phyloP scores from a whole-genome alignment of 805 yeast genomes.

The Barnettozyma botsteinii region DNA sequence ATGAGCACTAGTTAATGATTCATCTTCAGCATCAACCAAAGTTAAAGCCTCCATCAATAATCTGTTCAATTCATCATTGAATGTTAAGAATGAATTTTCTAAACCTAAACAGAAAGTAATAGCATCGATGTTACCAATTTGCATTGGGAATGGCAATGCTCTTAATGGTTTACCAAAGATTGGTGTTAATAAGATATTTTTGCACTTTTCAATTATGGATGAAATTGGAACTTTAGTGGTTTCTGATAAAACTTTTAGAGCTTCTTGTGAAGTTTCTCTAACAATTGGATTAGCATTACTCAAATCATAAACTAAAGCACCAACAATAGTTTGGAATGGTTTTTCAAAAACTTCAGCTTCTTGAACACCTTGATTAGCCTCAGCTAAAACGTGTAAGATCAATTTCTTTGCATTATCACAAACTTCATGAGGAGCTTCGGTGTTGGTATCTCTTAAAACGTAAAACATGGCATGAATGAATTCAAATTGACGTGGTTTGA shows the following conservation, averaged over 20 bases:
- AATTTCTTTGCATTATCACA: slow-evolving; percentile 64
- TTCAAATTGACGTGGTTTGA: slow-evolving; percentile 74
- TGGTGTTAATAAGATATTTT: slow-evolving; percentile 78
- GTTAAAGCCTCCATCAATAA: slow-evolving; percentile 87
- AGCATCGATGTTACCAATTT: slow-evolving; percentile 96
- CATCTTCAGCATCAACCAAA: slow-evolving; percentile 96
- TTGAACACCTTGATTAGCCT: slow-evolving; percentile 58
- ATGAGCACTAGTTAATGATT: slow-evolving; percentile 83
- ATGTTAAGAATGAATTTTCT: slow-evolving; percentile 74
- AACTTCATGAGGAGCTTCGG: slow-evolving; percentile 80
- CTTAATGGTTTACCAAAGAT: slow-evolving; percentile 95
- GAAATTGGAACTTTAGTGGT: slow-evolving; percentile 66
- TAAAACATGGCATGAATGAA: slow-evolving; percentile 81
- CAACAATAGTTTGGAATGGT: slow-evolving; percentile 73
- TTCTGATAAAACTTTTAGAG: slow-evolving; percentile 62
- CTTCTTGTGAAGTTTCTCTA: slow-evolving; percentile 72
- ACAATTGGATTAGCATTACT: slow-evolving; percentile 84
- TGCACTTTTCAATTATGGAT: slow-evolving; percentile 75
- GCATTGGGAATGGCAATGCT: slow-evolving; percentile 98
- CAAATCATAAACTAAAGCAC: slow-evolving; percentile 88
- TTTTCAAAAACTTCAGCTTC: slow-evolving; percentile 59
- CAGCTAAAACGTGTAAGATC: slow-evolving; percentile 54
- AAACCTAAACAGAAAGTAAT: slow-evolving; percentile 84
- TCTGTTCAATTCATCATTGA: slow-evolving; percentile 84
- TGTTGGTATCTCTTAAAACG: slow-evolving; percentile 83